Evolutionary conservation across 2,329 filamentous ascomycete species (phyloP), one percentile per base, ranked within the genome.

Genomic region (Cladobotryum mycophilum): DNA sequence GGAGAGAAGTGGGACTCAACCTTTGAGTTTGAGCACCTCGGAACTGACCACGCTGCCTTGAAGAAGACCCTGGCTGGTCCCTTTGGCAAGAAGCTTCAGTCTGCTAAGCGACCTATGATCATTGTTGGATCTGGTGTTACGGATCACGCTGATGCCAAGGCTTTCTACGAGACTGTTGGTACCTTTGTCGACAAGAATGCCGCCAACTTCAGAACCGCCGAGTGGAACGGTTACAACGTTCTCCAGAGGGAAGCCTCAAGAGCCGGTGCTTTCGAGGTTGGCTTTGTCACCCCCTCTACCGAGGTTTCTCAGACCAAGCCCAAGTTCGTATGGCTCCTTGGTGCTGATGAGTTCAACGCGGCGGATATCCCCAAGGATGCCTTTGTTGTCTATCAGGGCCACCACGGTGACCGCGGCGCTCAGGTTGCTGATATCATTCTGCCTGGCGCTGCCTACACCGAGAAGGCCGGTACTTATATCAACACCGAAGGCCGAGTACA

Each of bases 151-250:
- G 93, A 97, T 65, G 87, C 91, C 51, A 95, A 95, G 75, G 85
- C 89, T 52, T 90, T 95, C 68, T 97, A 92, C 68, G 92, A 97
- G 78, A 84, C 85, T 41, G 82, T 99, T 52, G 92, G 92, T 59
- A 70, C 79, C 55, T 99, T 97, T 65, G 87, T 96, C 37, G 91
- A 96, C 65, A 96, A 96, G 82, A 86, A 96, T 71, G 84, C 89
- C 56, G 76, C 81, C 60, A 95, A 85, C 75, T 96, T 99, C 78
- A 75, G 81, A 64, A 96, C 88, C 5, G 75, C 83, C 15, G 90
- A 96, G 69, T 97, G 95, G 90, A 93, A 96, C 68, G 93, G 92
- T 54, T 99, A 92, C 80, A 99, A 96, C 68, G 84, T 99, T 54
- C 84, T 99, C 47, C 93, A 99, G 73, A 85, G 92, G 58, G 87